Conservation (phyloP, 345 rosid species). For the Salix purpurea region DNA sequence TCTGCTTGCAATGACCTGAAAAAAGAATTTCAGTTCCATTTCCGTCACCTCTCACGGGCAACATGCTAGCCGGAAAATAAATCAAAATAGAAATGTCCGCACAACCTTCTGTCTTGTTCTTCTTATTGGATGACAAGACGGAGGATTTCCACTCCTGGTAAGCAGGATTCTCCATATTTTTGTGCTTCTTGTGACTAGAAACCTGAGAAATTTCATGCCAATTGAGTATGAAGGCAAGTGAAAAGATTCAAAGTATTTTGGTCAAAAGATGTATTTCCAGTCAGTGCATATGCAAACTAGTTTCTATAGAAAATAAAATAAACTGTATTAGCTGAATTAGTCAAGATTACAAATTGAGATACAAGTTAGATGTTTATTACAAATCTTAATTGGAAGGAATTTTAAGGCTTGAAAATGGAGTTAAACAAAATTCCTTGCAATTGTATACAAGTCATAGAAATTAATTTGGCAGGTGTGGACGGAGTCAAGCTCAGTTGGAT, state of each 20-base stretch:
- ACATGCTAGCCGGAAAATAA: background rate
- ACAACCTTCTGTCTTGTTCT: slow-evolving; percentile 44
- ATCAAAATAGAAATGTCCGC: background rate
- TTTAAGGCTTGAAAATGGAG: no score
- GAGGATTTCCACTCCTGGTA: slow-evolving; percentile 82
- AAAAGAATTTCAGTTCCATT: background rate
- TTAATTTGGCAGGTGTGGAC: background rate
- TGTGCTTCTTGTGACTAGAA: slow-evolving; percentile 62
- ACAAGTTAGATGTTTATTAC: no score
- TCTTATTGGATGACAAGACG: slow-evolving; percentile 49
- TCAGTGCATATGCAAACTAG: background rate
- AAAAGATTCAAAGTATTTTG: background rate
- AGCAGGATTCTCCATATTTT: slow-evolving; percentile 49
- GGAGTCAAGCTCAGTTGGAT: background rate
- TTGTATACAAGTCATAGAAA: no score
- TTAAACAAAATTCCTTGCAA: no score
- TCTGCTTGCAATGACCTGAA: slow-evolving; percentile 57
- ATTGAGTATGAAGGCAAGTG: background rate
- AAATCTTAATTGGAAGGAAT: no score
- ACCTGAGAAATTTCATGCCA: slow-evolving; percentile 33
- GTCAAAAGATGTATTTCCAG: background rate
- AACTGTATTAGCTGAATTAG: no score
- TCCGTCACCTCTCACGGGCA: background rate
- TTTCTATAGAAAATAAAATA: no score
- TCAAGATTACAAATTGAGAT: no score